These are phyloP conservation scores for Miscanthus lutarioriparius DNA, from an alignment of 176 grass and related monocot species.

Conservation along the genomic window DNA sequence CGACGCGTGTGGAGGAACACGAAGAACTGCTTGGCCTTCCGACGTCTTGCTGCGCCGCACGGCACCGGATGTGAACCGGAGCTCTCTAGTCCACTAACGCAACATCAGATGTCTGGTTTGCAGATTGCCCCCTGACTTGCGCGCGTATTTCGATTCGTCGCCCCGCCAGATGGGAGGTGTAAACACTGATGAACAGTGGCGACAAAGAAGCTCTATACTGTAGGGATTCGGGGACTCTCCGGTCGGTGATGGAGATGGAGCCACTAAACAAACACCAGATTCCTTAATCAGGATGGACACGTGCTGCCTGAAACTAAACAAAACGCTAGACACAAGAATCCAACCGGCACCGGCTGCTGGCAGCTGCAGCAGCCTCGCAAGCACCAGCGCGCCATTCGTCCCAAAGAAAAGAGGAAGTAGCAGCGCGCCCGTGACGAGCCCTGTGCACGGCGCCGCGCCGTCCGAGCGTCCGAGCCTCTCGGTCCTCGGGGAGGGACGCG, in stretches of 20 bases:
- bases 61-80: slow-evolving; percentile 29
- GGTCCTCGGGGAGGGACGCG: background rate
- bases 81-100: slow-evolving; percentile 39
- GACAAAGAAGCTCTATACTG: background rate
- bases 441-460: background rate
- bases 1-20: background rate
- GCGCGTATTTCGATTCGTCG: background rate
- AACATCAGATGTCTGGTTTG: slow-evolving; percentile 26
- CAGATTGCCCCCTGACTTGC: slow-evolving; percentile 26
- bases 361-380: background rate
- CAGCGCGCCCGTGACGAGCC: slow-evolving; percentile 10
- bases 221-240: background rate
- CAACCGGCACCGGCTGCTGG: background rate
- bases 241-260: slow-evolving; percentile 20
- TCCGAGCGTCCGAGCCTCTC: background rate
- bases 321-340: background rate
- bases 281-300: slow-evolving; percentile 9
- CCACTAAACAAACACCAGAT: slow-evolving; percentile 24
- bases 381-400: background rate
- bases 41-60: background rate
- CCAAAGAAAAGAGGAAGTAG: no score
- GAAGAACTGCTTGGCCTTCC: background rate
- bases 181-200: background rate
- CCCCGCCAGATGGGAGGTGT: background rate
- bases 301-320: background rate